A percentile compares a stretch with the other conserved stretches of the same genome.
phyloP scores from a whole-genome alignment of 2,329 filamentous ascomycete genomes.

The Aspergillus arachidicola region DNA sequence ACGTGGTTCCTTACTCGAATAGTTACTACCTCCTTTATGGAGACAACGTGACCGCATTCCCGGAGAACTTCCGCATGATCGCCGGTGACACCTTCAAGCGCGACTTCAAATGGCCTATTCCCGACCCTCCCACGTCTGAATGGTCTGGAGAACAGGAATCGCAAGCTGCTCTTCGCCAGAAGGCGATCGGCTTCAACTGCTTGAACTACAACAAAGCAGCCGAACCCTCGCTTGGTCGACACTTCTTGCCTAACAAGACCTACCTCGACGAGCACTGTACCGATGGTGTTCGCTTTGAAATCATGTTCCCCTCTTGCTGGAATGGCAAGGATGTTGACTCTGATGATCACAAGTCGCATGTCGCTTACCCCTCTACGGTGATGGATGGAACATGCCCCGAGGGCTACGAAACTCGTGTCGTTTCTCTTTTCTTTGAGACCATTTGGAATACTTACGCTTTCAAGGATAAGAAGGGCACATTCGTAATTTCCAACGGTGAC shows the following conservation, averaged over 20 bases:
- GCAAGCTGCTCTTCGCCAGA: slow-evolving; percentile 72
- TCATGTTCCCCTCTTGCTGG: slow-evolving; percentile 91
- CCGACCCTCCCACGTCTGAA: slow-evolving; percentile 67
- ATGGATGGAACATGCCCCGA: slow-evolving; percentile 76
- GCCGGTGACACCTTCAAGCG: slow-evolving; percentile 71
- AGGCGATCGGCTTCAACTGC: slow-evolving; percentile 93
- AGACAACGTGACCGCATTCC: slow-evolving; percentile 70
- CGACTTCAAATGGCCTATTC: slow-evolving; percentile 70
- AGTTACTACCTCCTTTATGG: slow-evolving; percentile 85
- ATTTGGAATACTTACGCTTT: slow-evolving; percentile 77
- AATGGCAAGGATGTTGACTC: slow-evolving; percentile 67
- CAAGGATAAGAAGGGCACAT: slow-evolving; percentile 64
- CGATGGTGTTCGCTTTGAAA: slow-evolving; percentile 79
- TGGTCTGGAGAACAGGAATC: slow-evolving; percentile 69
- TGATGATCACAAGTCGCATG: slow-evolving; percentile 62
- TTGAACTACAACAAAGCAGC: slow-evolving; percentile 71
- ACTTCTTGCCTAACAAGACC: slow-evolving; percentile 76
- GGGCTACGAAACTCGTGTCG: slow-evolving; percentile 67
- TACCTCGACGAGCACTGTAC: slow-evolving; percentile 79
- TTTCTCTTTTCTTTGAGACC: slow-evolving; percentile 80
- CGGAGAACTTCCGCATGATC: slow-evolving; percentile 77
- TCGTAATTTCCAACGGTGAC: slow-evolving; percentile 79
- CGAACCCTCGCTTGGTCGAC: slow-evolving; percentile 78
- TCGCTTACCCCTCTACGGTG: slow-evolving; percentile 77
- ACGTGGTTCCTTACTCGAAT: background rate